These are phyloP conservation scores for Colletotrichum cuscutae DNA, from an alignment of 2,329 filamentous ascomycete genomes.

Conservation along the genomic window DNA sequence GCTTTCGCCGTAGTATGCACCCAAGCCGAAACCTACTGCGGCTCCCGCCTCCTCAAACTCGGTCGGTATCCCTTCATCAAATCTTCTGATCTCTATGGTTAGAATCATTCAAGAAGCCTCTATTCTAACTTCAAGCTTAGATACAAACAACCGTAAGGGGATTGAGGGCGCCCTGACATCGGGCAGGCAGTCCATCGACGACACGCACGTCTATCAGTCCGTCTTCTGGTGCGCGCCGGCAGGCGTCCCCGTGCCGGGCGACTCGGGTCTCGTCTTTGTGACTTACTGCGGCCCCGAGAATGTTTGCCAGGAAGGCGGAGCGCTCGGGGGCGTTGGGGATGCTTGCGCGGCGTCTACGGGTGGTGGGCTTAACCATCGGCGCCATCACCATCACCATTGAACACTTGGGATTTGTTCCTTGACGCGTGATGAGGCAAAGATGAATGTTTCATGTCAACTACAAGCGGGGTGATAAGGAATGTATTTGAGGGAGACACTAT, in stretches of 20 bases:
- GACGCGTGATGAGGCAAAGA: background rate
- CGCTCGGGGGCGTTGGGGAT: conserved; percentile 20
- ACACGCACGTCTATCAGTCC: conserved; percentile 15
- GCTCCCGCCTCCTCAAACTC: conserved; percentile 23
- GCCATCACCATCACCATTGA: background rate
- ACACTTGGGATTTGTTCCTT: too few relatives aligned
- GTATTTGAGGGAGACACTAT: background rate
- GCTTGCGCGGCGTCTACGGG: background rate
- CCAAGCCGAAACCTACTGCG: conserved; percentile 22
- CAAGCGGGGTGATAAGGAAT: background rate
- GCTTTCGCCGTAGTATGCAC: conserved; percentile 10
- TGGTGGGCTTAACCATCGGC: background rate
- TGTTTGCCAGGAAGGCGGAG: conserved; percentile 19
- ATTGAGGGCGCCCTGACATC: conserved; percentile 4
- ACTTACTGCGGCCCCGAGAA: conserved; percentile 24
- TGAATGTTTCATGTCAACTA: background rate
- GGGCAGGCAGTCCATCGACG: conserved; percentile 21
- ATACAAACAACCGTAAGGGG: conserved; percentile 1
- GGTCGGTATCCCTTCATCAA: background rate
- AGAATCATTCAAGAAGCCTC: background rate
- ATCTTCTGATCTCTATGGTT: background rate
- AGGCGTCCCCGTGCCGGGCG: conserved; percentile 9
- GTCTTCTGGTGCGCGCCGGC: conserved; percentile 29
- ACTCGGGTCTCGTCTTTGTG: conserved; percentile 17
- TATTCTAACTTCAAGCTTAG: background rate